Percentiles rank a stretch among this genome's conserved stretches.
Evolutionary conservation across 2,329 filamentous ascomycete genomes (phyloP).

Genomic region (Alternaria triticimaculans): DNA sequence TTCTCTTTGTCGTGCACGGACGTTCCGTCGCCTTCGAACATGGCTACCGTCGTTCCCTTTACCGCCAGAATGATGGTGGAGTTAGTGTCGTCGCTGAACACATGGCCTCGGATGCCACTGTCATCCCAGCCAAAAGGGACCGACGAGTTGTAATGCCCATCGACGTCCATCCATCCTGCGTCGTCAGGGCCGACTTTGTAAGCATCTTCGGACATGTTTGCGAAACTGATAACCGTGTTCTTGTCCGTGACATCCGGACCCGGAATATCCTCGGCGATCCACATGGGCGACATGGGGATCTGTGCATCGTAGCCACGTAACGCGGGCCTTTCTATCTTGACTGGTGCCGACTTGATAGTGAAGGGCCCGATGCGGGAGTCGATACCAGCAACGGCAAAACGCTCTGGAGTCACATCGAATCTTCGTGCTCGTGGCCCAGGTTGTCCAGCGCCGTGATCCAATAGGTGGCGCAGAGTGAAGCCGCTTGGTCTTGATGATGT

Average conservation of each 20-base stretch:
- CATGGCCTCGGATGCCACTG: conserved; percentile 45
- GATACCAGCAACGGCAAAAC: conserved; percentile 28
- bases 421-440: conserved; percentile 42
- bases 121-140: conserved; percentile 49
- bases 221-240: conserved; percentile 42
- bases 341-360: conserved; percentile 33
- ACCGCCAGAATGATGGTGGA: conserved; percentile 42
- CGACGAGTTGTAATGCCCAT: conserved; percentile 37
- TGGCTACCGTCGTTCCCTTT: conserved; percentile 45
- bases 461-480: conserved; percentile 40
- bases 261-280: conserved; percentile 37
- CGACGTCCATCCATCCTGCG: conserved; percentile 45
- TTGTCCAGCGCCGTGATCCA: conserved; percentile 45
- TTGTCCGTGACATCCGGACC: conserved; percentile 45
- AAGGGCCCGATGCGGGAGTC: conserved; percentile 39
- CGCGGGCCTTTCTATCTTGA: conserved; percentile 40
- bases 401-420: conserved; percentile 38
- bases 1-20: conserved; percentile 47
- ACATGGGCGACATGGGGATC: conserved; percentile 38
- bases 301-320: conserved; percentile 26
- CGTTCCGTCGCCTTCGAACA: conserved; percentile 47
- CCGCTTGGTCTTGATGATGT: conserved; percentile 12
- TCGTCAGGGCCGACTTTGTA: conserved; percentile 44
- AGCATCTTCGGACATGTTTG: conserved; percentile 47
- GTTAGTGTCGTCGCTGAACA: conserved; percentile 44